These are phyloP conservation scores for Magnolia changhungtana DNA, from an alignment of 164 flowering plant species.

Conservation along the genomic window DNA sequence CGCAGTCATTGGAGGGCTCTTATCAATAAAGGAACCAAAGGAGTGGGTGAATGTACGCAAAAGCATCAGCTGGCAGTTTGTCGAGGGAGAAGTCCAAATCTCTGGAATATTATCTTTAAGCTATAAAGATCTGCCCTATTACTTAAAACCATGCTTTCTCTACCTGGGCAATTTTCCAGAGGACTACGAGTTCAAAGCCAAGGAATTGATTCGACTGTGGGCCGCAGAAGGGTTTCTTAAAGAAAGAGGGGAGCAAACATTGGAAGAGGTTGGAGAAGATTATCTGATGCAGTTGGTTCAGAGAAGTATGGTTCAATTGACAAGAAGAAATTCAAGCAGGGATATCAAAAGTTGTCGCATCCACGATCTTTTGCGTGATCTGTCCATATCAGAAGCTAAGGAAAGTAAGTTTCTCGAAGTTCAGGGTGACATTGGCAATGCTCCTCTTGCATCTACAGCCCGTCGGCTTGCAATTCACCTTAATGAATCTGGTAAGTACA, in stretches of 20 bases:
- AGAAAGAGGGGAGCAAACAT: not conserved
- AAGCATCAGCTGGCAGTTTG: not conserved
- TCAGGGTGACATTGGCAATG: not conserved
- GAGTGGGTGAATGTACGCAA: not conserved
- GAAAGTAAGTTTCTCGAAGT: constrained; percentile 7
- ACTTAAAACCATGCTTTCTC: not conserved
- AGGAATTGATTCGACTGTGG: not conserved
- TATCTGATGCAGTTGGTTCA: constrained; percentile 12
- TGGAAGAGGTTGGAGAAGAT: constrained; percentile 16
- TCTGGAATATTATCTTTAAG: not conserved
- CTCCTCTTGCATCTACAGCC: not conserved
- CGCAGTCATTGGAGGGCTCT: not conserved
- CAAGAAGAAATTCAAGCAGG: not conserved
- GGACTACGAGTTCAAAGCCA: not conserved
- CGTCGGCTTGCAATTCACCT: not conserved
- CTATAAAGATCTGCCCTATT: not conserved
- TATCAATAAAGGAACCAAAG: not conserved
- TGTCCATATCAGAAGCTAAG: constrained; percentile 6
- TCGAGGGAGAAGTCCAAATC: not conserved
- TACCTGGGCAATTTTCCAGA: constrained; percentile 1
- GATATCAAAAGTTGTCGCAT: not conserved
- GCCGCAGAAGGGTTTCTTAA: not conserved
- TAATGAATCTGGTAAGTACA: not conserved
- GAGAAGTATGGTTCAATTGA: constrained; percentile 12
- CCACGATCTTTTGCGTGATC: constrained; percentile 13